Base-by-base conservation (phyloP, 331 rosid genomes). In the Pyrus hybrid region DNA sequence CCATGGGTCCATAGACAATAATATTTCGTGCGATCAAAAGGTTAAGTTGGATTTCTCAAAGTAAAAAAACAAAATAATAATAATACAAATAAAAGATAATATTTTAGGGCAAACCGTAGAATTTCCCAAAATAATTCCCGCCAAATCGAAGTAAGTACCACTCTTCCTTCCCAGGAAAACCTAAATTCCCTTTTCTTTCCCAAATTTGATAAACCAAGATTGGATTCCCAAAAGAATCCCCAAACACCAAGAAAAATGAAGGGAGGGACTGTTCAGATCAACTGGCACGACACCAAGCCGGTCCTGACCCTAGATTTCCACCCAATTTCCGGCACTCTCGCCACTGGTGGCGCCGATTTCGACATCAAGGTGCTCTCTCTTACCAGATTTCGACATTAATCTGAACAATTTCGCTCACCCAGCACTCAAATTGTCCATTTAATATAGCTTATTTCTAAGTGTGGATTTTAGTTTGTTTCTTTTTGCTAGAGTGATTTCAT, bases 261-360 rank as follows among this genome's bases (percentile, higher is more conserved):
- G 72, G 96, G 96, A 9, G 98, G 98, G 11, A 93, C 98, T 10
- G 82, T 91, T 63, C 98, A 93, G 89, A 93, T 93, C 49, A 87
- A 79, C 83, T 93, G 98, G 98, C 98, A 91, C 69, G 91, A 90
- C 61, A 70, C 87, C 2, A 93, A 91, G 79, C 96, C 98, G 7
- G 89, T 94, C 16, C 82, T 94, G 58, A 82, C 96, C 83, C 91
- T 92, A 18, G 99, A 94, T 77, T 91, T 94, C 74, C 93, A 94
- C 68, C 95, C 96, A 11, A 75, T 73, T 79, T 85, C 97, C 37
- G 68, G 86, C 77, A 87, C 86, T 62, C 92, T 94, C 25, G 99
- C 99, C 76, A 94, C 99, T 45, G 99, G 91, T 74, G 99, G 99
- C 82, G 97, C 99, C 78, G 99, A 94, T 83, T 92, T 82, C 84